phyloP scores from a whole-genome alignment of 495 filamentous ascomycete genomes.

The Hypoxylon subgilvum region DNA sequence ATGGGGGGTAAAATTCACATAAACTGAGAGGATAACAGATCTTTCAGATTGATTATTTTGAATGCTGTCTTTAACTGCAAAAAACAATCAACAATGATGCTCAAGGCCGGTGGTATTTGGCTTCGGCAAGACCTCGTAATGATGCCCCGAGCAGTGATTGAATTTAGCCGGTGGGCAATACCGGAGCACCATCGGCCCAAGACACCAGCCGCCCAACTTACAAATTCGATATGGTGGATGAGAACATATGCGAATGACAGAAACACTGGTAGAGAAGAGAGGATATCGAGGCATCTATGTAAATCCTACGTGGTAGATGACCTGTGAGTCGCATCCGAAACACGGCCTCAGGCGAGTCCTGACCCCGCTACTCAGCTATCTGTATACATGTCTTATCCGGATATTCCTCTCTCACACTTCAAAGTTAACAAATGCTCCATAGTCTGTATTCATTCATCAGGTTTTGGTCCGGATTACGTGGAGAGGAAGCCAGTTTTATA shows the following conservation, averaged over 20 bases:
- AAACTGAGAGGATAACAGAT: not conserved
- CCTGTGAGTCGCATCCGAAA: too few relatives aligned
- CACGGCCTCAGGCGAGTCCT: too few relatives aligned
- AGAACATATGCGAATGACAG: not conserved
- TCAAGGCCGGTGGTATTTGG: not conserved
- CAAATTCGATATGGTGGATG: not conserved
- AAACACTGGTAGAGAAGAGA: too few relatives aligned
- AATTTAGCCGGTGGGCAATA: slow-evolving; percentile 31
- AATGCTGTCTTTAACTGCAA: not conserved
- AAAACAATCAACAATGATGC: not conserved
- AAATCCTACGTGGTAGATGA: too few relatives aligned
- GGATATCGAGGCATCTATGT: too few relatives aligned
- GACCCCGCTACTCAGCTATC: too few relatives aligned
- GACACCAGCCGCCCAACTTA: not conserved
- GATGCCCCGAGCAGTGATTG: slow-evolving; percentile 21
- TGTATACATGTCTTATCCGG: too few relatives aligned
- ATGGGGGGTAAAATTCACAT: not conserved
- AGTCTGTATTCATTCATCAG: too few relatives aligned
- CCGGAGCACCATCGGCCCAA: slow-evolving; percentile 4
- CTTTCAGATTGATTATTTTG: not conserved
- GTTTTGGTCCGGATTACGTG: too few relatives aligned
- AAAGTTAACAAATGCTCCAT: too few relatives aligned
- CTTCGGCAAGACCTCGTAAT: slow-evolving; percentile 16
- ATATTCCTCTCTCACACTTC: too few relatives aligned
- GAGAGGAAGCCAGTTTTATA: too few relatives aligned